A percentile compares a stretch with the other conserved stretches of the same genome.
Evolutionary conservation across 2,329 filamentous ascomycete species (phyloP).

Genomic region (Pleomassaria siparia): DNA sequence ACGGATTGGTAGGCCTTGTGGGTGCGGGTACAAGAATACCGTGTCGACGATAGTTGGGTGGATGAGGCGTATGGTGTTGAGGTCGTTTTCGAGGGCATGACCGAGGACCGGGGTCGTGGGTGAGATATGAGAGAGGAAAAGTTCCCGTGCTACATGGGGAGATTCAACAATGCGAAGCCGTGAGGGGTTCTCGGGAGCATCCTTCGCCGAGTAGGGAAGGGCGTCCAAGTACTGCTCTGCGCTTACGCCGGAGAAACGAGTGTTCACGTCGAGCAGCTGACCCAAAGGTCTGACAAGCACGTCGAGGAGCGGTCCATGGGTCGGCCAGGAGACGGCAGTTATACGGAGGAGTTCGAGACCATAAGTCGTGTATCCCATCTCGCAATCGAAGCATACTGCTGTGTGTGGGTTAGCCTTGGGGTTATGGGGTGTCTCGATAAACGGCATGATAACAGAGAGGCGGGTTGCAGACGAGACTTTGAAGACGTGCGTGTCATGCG

Average conservation of each 20-base stretch:
- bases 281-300: constrained; percentile 82
- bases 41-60: constrained; percentile 87
- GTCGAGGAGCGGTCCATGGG: constrained; percentile 73
- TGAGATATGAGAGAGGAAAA: constrained; percentile 75
- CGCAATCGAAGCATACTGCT: constrained; percentile 88
- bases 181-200: constrained; percentile 25
- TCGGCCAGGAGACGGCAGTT: constrained; percentile 86
- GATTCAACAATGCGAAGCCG: constrained; percentile 72
- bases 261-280: constrained; percentile 86
- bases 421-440: constrained; percentile 74
- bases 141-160: constrained; percentile 70
- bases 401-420: constrained; percentile 44
- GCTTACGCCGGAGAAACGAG: constrained; percentile 84
- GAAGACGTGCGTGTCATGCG: constrained; percentile 76
- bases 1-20: constrained; percentile 72
- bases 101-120: constrained; percentile 83
- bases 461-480: constrained; percentile 76
- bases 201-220: constrained; percentile 34
- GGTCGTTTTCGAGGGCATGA: constrained; percentile 92
- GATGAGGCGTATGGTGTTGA: constrained; percentile 81
- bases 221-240: constrained; percentile 75
- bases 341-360: constrained; percentile 89
- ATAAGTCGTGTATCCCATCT: constrained; percentile 92
- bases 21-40: constrained; percentile 79
- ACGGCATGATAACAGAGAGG: constrained; percentile 77